Conservation (phyloP, 306 rosid species). For the Quercus parvula region DNA sequence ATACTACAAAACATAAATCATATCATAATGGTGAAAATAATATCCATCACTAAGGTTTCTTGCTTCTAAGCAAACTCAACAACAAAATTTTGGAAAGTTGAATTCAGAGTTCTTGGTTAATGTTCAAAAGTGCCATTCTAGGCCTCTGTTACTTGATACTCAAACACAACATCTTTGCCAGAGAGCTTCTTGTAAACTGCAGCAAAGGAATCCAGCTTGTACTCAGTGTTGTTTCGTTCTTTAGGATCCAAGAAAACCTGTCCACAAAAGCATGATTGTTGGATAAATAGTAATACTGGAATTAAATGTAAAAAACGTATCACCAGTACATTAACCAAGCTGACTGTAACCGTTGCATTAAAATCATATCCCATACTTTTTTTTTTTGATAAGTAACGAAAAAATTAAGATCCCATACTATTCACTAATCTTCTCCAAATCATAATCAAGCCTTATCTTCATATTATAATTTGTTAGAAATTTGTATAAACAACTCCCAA, state of each 20-base stretch:
- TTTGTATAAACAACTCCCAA: background rate
- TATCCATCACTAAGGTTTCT: background rate
- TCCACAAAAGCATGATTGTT: background rate
- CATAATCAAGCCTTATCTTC: background rate
- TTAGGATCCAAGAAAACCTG: slow-evolving; percentile 89
- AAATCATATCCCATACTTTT: background rate
- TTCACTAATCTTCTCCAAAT: background rate
- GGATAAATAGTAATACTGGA: background rate
- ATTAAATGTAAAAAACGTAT: background rate
- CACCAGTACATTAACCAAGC: background rate
- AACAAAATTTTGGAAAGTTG: background rate
- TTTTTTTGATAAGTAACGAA: no score
- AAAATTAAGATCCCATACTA: background rate
- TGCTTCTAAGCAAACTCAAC: background rate
- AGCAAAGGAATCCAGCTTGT: slow-evolving; percentile 77
- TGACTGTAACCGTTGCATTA: background rate
- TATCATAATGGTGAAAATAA: background rate
- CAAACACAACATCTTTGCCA: slow-evolving; percentile 86
- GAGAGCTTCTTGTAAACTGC: slow-evolving; percentile 84
- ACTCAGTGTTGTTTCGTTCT: slow-evolving; percentile 77
- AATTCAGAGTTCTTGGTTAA: background rate
- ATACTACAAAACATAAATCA: background rate
- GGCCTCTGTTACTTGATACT: slow-evolving; percentile 70
- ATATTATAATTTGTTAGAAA: background rate
- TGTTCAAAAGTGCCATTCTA: slow-evolving; percentile 19